Conservation (phyloP, 1,284 basidiomycete species). For the Rhodotorula sp. region DNA sequence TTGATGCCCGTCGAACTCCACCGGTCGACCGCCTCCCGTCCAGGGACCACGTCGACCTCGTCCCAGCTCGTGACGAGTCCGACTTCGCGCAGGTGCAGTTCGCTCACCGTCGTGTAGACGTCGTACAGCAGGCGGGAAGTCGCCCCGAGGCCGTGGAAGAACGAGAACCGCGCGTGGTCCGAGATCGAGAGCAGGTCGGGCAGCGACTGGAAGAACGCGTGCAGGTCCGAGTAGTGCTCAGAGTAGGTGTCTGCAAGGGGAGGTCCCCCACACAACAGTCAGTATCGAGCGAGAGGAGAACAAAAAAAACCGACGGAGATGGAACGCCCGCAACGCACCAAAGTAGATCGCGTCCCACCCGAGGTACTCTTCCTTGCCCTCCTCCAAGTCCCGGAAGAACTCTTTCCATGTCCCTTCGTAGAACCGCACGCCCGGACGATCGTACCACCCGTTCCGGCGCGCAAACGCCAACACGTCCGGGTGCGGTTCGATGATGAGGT, state of each 20-base stretch:
- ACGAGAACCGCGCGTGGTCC: slow-evolving; percentile 69
- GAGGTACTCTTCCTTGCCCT: slow-evolving; percentile 56
- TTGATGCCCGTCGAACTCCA: slow-evolving; percentile 13
- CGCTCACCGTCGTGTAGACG: slow-evolving; percentile 71
- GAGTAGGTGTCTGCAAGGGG: slow-evolving; percentile 43
- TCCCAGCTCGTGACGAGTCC: slow-evolving; percentile 72
- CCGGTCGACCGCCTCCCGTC: background rate
- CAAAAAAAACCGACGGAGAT: too few species aligned
- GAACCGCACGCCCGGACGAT: slow-evolving; percentile 71
- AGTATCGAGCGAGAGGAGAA: too few species aligned
- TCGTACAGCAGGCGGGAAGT: slow-evolving; percentile 66
- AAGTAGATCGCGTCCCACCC: slow-evolving; percentile 89
- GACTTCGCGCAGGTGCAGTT: slow-evolving; percentile 77
- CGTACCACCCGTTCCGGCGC: slow-evolving; percentile 67
- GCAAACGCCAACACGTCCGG: slow-evolving; percentile 84
- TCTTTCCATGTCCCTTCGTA: slow-evolving; percentile 94
- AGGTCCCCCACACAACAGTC: too few species aligned
- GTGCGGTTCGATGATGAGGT: slow-evolving; percentile 94
- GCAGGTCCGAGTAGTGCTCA: slow-evolving; percentile 58
- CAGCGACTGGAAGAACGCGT: slow-evolving; percentile 76
- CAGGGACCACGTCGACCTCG: slow-evolving; percentile 61
- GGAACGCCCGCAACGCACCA: slow-evolving; percentile 67
- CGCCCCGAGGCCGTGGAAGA: slow-evolving; percentile 95
- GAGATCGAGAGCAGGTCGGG: slow-evolving; percentile 67
- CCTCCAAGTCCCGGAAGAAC: slow-evolving; percentile 61